Evolutionary conservation across 2,329 filamentous ascomycete species (phyloP).

Genomic region (Botryosphaeria dothidea): DNA sequence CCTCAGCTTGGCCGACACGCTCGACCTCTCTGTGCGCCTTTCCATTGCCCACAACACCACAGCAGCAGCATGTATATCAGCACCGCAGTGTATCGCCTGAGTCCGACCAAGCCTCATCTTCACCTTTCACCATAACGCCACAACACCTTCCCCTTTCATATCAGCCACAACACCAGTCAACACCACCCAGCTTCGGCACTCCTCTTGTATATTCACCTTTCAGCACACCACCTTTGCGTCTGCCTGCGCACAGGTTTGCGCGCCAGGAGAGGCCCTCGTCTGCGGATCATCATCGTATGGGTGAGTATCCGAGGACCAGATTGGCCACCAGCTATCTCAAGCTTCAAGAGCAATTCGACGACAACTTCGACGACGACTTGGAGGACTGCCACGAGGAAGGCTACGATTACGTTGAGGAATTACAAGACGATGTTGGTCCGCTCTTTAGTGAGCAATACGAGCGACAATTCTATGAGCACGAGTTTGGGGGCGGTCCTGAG

Average conservation of each 20-base stretch:
- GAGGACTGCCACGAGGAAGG: constrained; percentile 1
- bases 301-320: constrained; percentile 12
- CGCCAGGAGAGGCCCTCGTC: constrained; percentile 31
- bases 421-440: constrained; percentile 19
- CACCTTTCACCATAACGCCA: constrained; percentile 46
- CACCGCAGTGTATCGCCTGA: constrained; percentile 31
- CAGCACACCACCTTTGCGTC: constrained; percentile 36
- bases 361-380: neutral
- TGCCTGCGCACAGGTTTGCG: constrained; percentile 31
- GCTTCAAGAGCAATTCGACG: neutral
- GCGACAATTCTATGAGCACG: neutral
- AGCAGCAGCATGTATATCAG: constrained; percentile 22
- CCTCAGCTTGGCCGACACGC: constrained; percentile 41
- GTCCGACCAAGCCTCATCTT: constrained; percentile 38
- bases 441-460: constrained; percentile 19
- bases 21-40: constrained; percentile 44
- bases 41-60: constrained; percentile 26
- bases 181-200: neutral
- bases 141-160: constrained; percentile 43
- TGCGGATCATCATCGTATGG: constrained; percentile 47
- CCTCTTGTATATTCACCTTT: constrained; percentile 31
- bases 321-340: neutral
- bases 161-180: constrained; percentile 17
- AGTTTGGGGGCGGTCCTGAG: neutral
- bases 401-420: constrained; percentile 23